phyloP scores from a whole-genome alignment of 352 stramenopile species.

The Phytophthora meadii region DNA sequence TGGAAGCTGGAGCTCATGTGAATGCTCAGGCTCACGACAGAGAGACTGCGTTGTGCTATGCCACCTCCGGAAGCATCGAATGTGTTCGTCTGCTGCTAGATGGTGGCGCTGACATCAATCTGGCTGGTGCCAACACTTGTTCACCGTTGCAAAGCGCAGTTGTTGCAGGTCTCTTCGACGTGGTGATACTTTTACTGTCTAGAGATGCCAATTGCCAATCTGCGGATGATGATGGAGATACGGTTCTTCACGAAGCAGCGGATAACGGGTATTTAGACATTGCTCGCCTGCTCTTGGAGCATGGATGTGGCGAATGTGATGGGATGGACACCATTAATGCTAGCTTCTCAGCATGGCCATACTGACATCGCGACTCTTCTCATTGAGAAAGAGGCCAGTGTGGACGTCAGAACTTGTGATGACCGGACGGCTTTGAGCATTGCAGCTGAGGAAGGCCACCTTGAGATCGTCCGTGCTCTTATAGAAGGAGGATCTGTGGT shows the following conservation, averaged over 20 bases:
- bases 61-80: not conserved
- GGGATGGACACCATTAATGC: not conserved
- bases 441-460: not conserved
- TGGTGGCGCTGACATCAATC: not conserved
- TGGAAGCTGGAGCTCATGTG: not conserved
- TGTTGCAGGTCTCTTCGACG: not conserved
- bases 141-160: not conserved
- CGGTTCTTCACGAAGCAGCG: not conserved
- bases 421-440: not conserved
- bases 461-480: not conserved
- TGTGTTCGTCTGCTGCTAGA: not conserved
- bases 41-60: not conserved
- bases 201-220: not conserved
- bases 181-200: not conserved
- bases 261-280: not conserved
- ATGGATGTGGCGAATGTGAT: not conserved
- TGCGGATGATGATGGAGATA: not conserved
- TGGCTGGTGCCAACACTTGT: not conserved
- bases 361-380: not conserved
- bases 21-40: not conserved
- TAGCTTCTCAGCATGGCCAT: not conserved
- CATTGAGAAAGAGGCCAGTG: not conserved
- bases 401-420: not conserved
- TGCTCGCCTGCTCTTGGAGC: not conserved
- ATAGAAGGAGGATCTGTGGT: not conserved